Evolutionary conservation across 2,329 filamentous ascomycete species (phyloP), one percentile per base, ranked within the genome.

Genomic region (Rutstroemia sydowiana): DNA sequence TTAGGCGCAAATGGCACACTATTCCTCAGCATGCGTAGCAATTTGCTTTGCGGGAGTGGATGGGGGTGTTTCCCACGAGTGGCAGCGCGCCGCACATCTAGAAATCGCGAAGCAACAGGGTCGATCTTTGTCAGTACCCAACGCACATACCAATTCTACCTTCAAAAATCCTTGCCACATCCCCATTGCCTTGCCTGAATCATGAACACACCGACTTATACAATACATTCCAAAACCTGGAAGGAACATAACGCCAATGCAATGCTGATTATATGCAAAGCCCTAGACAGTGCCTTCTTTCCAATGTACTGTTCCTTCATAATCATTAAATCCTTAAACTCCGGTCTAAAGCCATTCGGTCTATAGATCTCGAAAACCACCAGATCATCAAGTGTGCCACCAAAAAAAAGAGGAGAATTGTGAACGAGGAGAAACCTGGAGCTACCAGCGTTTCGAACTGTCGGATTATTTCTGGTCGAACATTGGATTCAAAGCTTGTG

Each of bases 81-180:
- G 45, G 91, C 90, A 16, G 86, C 85, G 61, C 93, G 79, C 28
- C 93, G 81, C n/a, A 95, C 83, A 46, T 86, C 80, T 53, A 98
- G 74, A 72, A 89, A 97, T 39, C 91, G 82, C 5, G 83, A 78
- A 0, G 87, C 90, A 8, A 95, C 75, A 6, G 90, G 88, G 65
- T 98, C 93, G 40, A 97, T 76, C 2, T 79, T 74, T n/a, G 16
- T 39, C 36, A 39, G 16, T 39, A 39, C 36, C 36, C 36, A 39
- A 39, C 23, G 23, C 23, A 21, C 30, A 31, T 10, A 21, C 9
- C 26, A 30, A 30, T 16, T 21, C n/a, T 20, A 20, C 36, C 36
- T 11, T 21, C 16, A 10, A 21, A 20, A 39, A 16, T 23, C 39
- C 39, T 41, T 23, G 8, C 39, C 8, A 26, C 23, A 4, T 8